Evolutionary conservation across 805 yeast genomes (phyloP).

Genomic region (Kodamaea neixiangensis): DNA sequence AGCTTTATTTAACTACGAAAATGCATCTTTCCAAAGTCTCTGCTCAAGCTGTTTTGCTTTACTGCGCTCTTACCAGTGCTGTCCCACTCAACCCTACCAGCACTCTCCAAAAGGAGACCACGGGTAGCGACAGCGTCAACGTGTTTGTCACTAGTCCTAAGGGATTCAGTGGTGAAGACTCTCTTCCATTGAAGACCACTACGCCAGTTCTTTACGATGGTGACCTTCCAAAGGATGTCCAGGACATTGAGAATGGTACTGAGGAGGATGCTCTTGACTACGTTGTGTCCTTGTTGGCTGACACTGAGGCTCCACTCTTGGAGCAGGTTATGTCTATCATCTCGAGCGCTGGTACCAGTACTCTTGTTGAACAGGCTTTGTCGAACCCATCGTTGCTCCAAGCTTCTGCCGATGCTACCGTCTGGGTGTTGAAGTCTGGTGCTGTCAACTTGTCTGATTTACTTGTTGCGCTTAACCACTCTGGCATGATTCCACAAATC

Average conservation of each 20-base stretch:
- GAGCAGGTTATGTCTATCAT: constrained; percentile 22
- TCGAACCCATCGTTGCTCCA: constrained; percentile 23
- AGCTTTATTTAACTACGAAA: not conserved
- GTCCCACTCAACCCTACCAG: constrained; percentile 1
- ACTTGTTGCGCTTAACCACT: constrained; percentile 25
- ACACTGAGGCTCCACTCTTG: constrained; percentile 19
- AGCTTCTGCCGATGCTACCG: constrained; percentile 21
- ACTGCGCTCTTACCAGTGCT: constrained; percentile 11
- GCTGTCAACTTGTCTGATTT: constrained; percentile 25
- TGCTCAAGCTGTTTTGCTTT: constrained; percentile 13
- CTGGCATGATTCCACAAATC: constrained; percentile 26
- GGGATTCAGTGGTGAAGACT: not conserved
- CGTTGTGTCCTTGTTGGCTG: not conserved
- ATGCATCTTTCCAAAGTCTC: constrained; percentile 12
- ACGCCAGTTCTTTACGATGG: not conserved
- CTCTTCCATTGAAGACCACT: not conserved
- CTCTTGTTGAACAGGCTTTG: constrained; percentile 25
- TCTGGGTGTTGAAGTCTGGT: constrained; percentile 20
- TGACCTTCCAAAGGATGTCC: not conserved
- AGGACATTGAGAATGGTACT: not conserved
- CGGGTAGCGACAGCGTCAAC: not conserved
- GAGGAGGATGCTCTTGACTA: not conserved
- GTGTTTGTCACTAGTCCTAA: not conserved
- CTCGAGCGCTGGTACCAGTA: constrained; percentile 23
- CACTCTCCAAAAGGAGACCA: not conserved